Evolutionary conservation across 306 rosid species (phyloP), one percentile per base, ranked within the genome.

Genomic region (Erythrophleum fordii): DNA sequence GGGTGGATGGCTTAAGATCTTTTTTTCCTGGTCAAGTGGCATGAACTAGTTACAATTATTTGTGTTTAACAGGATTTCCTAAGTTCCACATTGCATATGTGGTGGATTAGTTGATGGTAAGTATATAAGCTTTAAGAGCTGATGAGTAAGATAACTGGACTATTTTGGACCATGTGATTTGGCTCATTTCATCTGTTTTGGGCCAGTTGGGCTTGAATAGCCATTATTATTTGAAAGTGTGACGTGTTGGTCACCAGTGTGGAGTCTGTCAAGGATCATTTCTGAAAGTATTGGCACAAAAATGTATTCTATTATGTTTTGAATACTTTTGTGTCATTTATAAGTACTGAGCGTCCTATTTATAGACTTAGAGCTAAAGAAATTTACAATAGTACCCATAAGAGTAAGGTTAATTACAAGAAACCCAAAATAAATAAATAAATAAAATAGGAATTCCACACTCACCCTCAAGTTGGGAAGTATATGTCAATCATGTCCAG

Each of bases 41-140:
- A 48, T 46, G n/a, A 37, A 26, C 25, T 74, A 61, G 25, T 79
- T 14, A 42, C 44, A 64, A 39, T 31, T 49, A 29, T 29, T 35
- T 83, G 35, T 48, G 22, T 37, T 26, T 48, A 52, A 79, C 5
- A 31, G 71, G 58, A 39, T 31, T 34, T 82, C 45, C 46, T 18
- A 29, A 17, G 81, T 69, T 35, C 73, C 52, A 22, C 82, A 61
- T 18, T 76, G 74, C 34, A 68, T 49, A 14, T 51, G n/a, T 76
- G 12, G 42, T 9, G 48, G 81, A 18, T 35, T 69, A 76, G 44
- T 69, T 60, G 49, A 76, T 18, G 72, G 53, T 48, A 48, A 48
- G 48, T 67, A 28, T 70, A 39, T 70, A 62, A 70, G 61, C 74
- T 70, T 52, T 72, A 76, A 48, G 22, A n/a, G 25, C 34, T 10